Conservation (phyloP, 164 flowering plant genomes). For the Sedum album region DNA sequence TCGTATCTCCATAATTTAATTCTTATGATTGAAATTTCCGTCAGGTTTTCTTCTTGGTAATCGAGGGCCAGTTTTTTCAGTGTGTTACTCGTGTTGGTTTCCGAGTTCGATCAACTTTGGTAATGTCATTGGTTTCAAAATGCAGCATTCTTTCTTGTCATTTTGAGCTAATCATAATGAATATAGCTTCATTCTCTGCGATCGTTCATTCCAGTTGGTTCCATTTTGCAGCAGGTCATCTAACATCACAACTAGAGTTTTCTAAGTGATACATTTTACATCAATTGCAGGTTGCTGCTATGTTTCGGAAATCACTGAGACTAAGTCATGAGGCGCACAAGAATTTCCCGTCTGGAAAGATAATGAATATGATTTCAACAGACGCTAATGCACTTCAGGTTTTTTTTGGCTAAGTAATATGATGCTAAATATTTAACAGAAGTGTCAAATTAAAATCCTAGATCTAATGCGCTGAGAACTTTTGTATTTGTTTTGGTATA, state of each 20-base stretch:
- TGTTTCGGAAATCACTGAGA: conserved; percentile 81
- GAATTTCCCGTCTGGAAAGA: conserved; percentile 73
- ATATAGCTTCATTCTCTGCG: too few species aligned
- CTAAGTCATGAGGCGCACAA: conserved; percentile 79
- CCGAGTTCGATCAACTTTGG: conserved; percentile 82
- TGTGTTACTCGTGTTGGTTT: conserved; percentile 95
- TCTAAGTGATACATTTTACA: not conserved
- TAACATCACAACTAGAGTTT: not conserved
- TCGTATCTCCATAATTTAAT: too few species aligned
- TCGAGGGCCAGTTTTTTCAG: conserved; percentile 91
- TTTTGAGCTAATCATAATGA: too few species aligned
- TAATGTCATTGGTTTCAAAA: conserved; percentile 18
- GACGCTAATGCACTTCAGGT: conserved; percentile 95
- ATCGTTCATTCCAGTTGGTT: not conserved
- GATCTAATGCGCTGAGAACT: too few species aligned
- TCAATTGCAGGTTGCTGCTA: conserved; percentile 70
- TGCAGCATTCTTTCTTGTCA: not conserved
- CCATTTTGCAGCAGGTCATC: not conserved
- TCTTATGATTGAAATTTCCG: too few species aligned
- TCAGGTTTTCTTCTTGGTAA: conserved; percentile 72
- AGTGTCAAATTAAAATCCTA: too few species aligned
- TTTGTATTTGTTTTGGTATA: too few species aligned
- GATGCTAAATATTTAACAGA: not conserved
- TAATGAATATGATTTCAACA: conserved; percentile 94
- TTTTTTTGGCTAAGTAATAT: not conserved